A percentile compares a stretch with the other conserved stretches of the same genome.
These are phyloP conservation scores for Aspergillus fumigatiaffinis DNA, from an alignment of 2,329 filamentous ascomycete genomes.

Conservation along the genomic window DNA sequence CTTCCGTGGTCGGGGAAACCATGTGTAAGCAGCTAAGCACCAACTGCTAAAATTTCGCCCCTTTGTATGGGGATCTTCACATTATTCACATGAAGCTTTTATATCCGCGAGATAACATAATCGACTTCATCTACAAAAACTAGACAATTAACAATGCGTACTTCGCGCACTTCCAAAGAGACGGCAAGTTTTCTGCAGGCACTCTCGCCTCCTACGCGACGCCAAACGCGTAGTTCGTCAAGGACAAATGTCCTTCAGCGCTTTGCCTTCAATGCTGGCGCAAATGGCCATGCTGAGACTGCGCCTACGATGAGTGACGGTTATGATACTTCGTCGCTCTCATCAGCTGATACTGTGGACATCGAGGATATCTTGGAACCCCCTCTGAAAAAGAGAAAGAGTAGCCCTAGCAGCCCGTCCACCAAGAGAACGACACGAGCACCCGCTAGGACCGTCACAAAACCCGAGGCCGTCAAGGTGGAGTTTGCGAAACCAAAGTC, in stretches of 20 bases:
- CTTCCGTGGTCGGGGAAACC: not conserved
- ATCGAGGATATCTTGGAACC: constrained; percentile 55
- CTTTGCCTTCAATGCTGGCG: constrained; percentile 23
- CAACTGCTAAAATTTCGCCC: not conserved
- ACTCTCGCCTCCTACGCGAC: constrained; percentile 43
- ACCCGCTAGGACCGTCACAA: constrained; percentile 11
- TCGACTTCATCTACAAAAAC: not conserved
- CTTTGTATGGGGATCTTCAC: not conserved
- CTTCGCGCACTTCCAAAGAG: constrained; percentile 57
- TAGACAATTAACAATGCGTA: constrained; percentile 44
- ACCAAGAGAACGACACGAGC: constrained; percentile 15
- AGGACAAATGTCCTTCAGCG: constrained; percentile 21
- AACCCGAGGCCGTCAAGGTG: not conserved
- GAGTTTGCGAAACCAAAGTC: constrained; percentile 15
- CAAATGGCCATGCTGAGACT: constrained; percentile 23
- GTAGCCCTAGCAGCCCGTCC: constrained; percentile 30
- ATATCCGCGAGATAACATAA: not conserved
- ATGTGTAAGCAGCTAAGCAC: not conserved
- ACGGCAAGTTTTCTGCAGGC: constrained; percentile 54
- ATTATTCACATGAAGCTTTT: constrained; percentile 19
- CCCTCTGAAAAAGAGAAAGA: constrained; percentile 48
- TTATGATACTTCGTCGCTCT: constrained; percentile 33
- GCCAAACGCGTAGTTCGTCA: constrained; percentile 40
- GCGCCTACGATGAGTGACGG: constrained; percentile 14
- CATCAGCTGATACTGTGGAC: constrained; percentile 42